phyloP scores from a whole-genome alignment of 495 filamentous ascomycete genomes.

The Tetracladium setigerum region DNA sequence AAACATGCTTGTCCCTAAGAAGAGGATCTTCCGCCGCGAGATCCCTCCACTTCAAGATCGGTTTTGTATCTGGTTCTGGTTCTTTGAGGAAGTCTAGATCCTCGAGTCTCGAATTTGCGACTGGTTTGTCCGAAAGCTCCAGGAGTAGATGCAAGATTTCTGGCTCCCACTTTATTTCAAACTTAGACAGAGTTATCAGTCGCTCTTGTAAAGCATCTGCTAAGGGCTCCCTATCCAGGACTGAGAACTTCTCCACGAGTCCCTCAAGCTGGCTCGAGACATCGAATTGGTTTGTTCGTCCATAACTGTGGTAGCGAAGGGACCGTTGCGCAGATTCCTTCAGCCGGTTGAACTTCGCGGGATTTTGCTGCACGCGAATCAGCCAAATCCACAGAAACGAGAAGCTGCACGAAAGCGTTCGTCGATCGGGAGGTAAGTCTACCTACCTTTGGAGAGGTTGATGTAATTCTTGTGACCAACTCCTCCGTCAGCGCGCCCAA shows the following conservation, averaged over 20 bases:
- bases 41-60: conserved; percentile 62
- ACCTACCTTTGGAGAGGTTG: conserved; percentile 19
- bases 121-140: conserved; percentile 74
- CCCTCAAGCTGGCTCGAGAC: conserved; percentile 66
- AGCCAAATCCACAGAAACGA: background rate
- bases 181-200: conserved; percentile 47
- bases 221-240: conserved; percentile 69
- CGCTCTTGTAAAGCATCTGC: conserved; percentile 67
- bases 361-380: conserved; percentile 28
- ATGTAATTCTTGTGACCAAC: conserved; percentile 36
- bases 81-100: conserved; percentile 48
- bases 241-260: conserved; percentile 79
- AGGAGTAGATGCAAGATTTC: conserved; percentile 76
- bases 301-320: conserved; percentile 53
- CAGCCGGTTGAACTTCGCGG: conserved; percentile 36
- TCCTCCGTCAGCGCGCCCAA: conserved; percentile 45
- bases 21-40: conserved; percentile 67
- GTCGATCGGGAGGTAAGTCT: background rate
- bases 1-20: conserved; percentile 61
- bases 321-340: conserved; percentile 44
- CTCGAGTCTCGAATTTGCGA: conserved; percentile 55
- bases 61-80: conserved; percentile 29
- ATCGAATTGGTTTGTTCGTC: conserved; percentile 83
- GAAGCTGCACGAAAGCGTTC: background rate
- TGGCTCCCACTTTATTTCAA: conserved; percentile 54